These are phyloP conservation scores for Lodderomyces metapsilosis DNA, from an alignment of 1,139 yeast genomes.

Conservation along the genomic window DNA sequence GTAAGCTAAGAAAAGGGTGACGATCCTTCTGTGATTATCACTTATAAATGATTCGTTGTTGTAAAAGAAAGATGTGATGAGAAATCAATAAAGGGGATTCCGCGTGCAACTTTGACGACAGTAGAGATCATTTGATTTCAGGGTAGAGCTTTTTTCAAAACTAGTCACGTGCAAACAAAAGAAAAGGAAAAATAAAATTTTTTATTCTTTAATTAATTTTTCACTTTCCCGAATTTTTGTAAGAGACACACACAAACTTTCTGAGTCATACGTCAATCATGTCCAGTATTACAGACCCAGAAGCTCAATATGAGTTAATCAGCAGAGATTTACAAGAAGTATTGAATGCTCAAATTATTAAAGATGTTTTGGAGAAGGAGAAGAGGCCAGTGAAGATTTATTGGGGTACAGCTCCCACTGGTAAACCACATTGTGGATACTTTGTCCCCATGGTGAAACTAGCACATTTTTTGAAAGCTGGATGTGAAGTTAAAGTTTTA, in stretches of 20 bases:
- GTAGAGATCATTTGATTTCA: no score
- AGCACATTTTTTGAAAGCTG: slow-evolving; percentile 94
- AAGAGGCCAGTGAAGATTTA: slow-evolving; percentile 81
- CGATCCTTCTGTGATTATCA: no score
- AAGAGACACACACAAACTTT: no score
- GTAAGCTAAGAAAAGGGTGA: no score
- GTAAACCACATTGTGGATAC: slow-evolving; percentile 98
- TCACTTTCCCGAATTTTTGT: neutral
- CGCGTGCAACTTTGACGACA: no score
- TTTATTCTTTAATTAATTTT: neutral
- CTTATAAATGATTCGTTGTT: no score
- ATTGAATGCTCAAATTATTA: slow-evolving; percentile 83
- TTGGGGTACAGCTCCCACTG: slow-evolving; percentile 89
- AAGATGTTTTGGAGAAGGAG: slow-evolving; percentile 75
- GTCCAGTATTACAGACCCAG: slow-evolving; percentile 29
- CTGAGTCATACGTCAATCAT: neutral
- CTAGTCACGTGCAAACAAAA: neutral
- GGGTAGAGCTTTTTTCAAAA: no score
- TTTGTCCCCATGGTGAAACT: slow-evolving; percentile 96
- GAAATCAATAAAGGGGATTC: no score
- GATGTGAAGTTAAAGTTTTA: slow-evolving; percentile 89
- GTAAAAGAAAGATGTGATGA: no score
- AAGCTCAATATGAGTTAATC: slow-evolving; percentile 73
- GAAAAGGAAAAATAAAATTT: neutral
- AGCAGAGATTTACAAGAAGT: slow-evolving; percentile 90